These are phyloP conservation scores for Aegilops speltoides DNA, from an alignment of 176 grass and related monocot species.

Conservation along the genomic window DNA sequence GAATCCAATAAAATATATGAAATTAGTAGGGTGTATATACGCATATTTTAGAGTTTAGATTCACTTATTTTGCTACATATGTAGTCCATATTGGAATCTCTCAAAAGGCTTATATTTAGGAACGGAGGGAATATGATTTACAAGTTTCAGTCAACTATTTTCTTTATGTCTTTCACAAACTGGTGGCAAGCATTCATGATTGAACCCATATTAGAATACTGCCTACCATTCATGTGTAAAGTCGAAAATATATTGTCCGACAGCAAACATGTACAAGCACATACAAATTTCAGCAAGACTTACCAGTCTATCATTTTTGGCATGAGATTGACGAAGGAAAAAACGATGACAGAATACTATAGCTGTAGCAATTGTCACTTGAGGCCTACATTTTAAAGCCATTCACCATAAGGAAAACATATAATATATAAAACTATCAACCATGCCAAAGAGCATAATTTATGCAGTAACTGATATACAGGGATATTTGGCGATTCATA, in stretches of 20 bases:
- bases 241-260: background rate
- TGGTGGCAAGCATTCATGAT: background rate
- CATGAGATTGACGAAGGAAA: constrained; percentile 89
- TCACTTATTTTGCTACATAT: no score
- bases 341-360: constrained; percentile 86
- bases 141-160: background rate
- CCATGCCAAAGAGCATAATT: constrained; percentile 14
- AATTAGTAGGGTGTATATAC: no score
- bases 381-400: constrained; percentile 58
- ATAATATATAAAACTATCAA: background rate
- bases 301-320: constrained; percentile 87
- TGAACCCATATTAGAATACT: background rate
- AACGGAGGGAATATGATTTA: background rate
- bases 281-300: constrained; percentile 28
- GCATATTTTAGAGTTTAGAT: no score
- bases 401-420: background rate
- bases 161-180: background rate
- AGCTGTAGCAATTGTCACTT: constrained; percentile 90
- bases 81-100: no score
- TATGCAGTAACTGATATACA: background rate
- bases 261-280: background rate
- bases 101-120: no score
- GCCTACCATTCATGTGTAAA: background rate
- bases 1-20: background rate
- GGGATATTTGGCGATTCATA: background rate